phyloP scores from a whole-genome alignment of 2,329 filamentous ascomycete species.

The Domatiomyces globalis region DNA sequence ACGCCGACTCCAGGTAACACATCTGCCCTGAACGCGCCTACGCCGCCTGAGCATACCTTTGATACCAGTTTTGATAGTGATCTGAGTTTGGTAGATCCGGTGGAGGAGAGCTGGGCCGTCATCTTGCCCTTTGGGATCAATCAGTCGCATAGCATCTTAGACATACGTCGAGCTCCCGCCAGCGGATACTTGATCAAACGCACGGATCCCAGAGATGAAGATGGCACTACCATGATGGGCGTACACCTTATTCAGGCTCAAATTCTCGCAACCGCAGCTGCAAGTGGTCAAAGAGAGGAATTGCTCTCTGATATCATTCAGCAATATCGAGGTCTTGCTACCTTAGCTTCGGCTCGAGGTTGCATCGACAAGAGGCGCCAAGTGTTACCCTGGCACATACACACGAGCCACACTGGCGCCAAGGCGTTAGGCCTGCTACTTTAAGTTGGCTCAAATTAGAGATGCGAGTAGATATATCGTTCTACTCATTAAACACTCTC shows the following conservation, averaged over 20 bases:
- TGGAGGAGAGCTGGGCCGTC: conserved; percentile 47
- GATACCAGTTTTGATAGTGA: conserved; percentile 34
- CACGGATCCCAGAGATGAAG: conserved; percentile 27
- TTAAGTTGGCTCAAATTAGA: too few relatives aligned
- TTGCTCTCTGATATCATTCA: conserved; percentile 29
- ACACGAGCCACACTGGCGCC: conserved; percentile 28
- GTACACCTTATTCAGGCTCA: conserved; percentile 29
- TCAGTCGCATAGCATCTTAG: conserved; percentile 27
- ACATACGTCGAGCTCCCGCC: conserved; percentile 28
- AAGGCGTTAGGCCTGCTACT: conserved; percentile 9
- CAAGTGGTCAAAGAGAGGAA: conserved; percentile 17
- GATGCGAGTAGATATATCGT: too few relatives aligned
- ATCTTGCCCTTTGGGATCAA: conserved; percentile 38
- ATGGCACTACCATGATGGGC: conserved; percentile 28
- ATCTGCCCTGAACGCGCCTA: conserved; percentile 16
- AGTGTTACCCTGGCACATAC: conserved; percentile 35
- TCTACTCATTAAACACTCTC: too few relatives aligned
- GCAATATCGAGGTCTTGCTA: conserved; percentile 33
- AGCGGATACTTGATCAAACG: conserved; percentile 36
- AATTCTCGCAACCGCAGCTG: conserved; percentile 9
- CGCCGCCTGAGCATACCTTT: conserved; percentile 11
- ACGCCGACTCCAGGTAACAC: conserved; percentile 21
- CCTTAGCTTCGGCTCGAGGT: conserved; percentile 29
- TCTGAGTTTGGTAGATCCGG: conserved; percentile 41
- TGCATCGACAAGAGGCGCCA: conserved; percentile 27